These are phyloP conservation scores for Saturnispora kantuleensis DNA, from an alignment of 805 yeast species.

Conservation along the genomic window DNA sequence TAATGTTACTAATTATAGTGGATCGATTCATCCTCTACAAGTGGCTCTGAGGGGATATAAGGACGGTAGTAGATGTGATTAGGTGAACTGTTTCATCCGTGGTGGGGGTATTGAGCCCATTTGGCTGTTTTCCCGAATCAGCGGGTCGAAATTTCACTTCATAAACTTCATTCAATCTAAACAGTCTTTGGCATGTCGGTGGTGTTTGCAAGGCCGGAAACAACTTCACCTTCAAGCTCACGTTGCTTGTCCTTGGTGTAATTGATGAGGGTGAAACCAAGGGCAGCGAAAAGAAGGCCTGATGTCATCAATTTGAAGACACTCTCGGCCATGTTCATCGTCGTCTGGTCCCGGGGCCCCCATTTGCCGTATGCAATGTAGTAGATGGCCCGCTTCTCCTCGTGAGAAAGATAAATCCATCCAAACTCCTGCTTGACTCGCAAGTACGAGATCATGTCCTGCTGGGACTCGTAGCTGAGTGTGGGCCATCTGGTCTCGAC, in stretches of 20 bases:
- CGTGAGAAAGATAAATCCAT: conserved; percentile 33
- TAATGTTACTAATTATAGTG: too few relatives aligned
- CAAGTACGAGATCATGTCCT: conserved; percentile 28
- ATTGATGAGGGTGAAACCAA: conserved; percentile 26
- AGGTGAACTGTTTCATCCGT: too few relatives aligned
- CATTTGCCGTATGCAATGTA: conserved; percentile 52
- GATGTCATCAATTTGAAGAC: conserved; percentile 26
- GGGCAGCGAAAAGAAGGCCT: conserved; percentile 25
- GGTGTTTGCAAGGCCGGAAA: too few relatives aligned
- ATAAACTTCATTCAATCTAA: too few relatives aligned
- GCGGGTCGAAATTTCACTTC: too few relatives aligned
- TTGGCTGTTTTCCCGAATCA: too few relatives aligned
- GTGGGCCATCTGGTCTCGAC: conserved; percentile 26
- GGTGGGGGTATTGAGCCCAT: too few relatives aligned
- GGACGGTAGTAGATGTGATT: too few relatives aligned
- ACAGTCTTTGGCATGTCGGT: too few relatives aligned
- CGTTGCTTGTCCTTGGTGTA: conserved; percentile 22
- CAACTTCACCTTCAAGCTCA: conserved; percentile 8
- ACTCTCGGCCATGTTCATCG: conserved; percentile 24
- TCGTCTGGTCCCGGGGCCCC: conserved; percentile 42
- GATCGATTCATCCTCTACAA: too few relatives aligned
- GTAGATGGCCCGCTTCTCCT: conserved; percentile 50
- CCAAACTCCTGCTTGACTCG: conserved; percentile 29
- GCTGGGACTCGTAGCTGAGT: conserved; percentile 26
- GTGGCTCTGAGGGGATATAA: too few relatives aligned